These are phyloP conservation scores for Yamadazyma endophytica DNA, from an alignment of 805 yeast species.

Conservation along the genomic window DNA sequence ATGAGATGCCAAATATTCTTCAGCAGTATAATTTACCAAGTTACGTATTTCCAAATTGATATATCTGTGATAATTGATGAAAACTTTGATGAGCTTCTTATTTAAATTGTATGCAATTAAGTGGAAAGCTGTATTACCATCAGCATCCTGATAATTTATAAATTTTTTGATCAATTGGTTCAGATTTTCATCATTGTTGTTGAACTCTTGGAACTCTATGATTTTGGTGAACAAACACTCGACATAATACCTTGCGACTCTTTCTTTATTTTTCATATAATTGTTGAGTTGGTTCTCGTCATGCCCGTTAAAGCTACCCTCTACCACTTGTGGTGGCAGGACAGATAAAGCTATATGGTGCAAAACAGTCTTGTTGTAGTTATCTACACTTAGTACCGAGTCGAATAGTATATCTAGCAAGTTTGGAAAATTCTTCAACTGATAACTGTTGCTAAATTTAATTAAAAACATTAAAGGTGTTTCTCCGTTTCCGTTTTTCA, in stretches of 20 bases:
- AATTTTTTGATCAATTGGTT: slow-evolving; percentile 37
- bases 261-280: slow-evolving; percentile 27
- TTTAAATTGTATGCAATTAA: slow-evolving; percentile 80
- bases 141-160: slow-evolving; percentile 84
- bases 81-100: slow-evolving; percentile 69
- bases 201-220: slow-evolving; percentile 22
- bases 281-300: slow-evolving; percentile 11
- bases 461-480: slow-evolving; percentile 61
- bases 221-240: slow-evolving; percentile 33
- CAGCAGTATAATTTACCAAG: slow-evolving; percentile 42
- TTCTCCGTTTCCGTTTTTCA: slow-evolving; percentile 82
- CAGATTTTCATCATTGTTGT: slow-evolving; percentile 7
- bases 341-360: slow-evolving; percentile 37
- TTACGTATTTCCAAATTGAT: slow-evolving; percentile 43
- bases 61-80: slow-evolving; percentile 79
- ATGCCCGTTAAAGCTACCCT: slow-evolving; percentile 9
- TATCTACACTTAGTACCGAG: slow-evolving; percentile 34
- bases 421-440: slow-evolving; percentile 31
- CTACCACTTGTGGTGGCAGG: slow-evolving; percentile 8
- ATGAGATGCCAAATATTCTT: slow-evolving; percentile 36
- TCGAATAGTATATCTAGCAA: slow-evolving; percentile 32
- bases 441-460: slow-evolving; percentile 36
- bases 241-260: slow-evolving; percentile 35
- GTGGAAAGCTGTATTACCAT: slow-evolving; percentile 93
- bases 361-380: slow-evolving; percentile 35